These are phyloP conservation scores for Boletellus ananiceps DNA, from an alignment of 768 basidiomycete genomes.

Conservation along the genomic window DNA sequence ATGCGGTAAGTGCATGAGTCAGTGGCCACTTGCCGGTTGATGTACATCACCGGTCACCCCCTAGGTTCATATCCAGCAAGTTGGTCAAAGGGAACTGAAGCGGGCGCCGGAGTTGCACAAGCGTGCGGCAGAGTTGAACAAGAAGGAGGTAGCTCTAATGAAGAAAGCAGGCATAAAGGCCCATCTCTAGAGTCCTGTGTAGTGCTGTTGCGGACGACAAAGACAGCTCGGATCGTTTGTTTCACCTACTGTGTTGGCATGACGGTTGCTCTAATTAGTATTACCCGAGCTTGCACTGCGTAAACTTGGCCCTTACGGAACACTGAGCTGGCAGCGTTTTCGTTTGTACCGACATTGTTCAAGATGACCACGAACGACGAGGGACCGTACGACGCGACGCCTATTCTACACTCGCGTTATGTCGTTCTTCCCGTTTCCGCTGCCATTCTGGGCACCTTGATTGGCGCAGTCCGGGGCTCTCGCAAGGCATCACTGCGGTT, in stretches of 20 bases:
- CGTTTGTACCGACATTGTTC: neutral
- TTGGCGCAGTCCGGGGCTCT: conserved; percentile 72
- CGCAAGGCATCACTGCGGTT: conserved; percentile 71
- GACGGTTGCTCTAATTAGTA: too few relatives aligned
- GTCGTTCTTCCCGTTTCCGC: conserved; percentile 60
- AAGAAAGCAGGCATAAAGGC: conserved; percentile 58
- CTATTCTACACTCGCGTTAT: conserved; percentile 42
- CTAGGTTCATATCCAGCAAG: conserved; percentile 92
- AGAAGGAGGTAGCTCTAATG: conserved; percentile 58
- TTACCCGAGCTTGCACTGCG: too few relatives aligned
- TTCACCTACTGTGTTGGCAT: too few relatives aligned
- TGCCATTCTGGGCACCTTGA: conserved; percentile 54
- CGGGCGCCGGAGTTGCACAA: conserved; percentile 60
- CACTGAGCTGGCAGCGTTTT: neutral
- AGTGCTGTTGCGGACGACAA: neutral
- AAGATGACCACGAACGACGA: conserved; percentile 17
- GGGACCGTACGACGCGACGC: conserved; percentile 26
- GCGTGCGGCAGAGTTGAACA: conserved; percentile 50
- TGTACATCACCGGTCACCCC: conserved; percentile 5
- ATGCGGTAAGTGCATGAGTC: conserved; percentile 49
- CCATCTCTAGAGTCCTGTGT: conserved; percentile 37
- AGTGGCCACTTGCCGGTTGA: neutral
- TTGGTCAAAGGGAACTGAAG: conserved; percentile 84
- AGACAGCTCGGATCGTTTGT: neutral
- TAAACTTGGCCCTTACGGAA: neutral